Evolutionary conservation across 2,329 filamentous ascomycete genomes (phyloP).

Genomic region (Fusarium annulatum): DNA sequence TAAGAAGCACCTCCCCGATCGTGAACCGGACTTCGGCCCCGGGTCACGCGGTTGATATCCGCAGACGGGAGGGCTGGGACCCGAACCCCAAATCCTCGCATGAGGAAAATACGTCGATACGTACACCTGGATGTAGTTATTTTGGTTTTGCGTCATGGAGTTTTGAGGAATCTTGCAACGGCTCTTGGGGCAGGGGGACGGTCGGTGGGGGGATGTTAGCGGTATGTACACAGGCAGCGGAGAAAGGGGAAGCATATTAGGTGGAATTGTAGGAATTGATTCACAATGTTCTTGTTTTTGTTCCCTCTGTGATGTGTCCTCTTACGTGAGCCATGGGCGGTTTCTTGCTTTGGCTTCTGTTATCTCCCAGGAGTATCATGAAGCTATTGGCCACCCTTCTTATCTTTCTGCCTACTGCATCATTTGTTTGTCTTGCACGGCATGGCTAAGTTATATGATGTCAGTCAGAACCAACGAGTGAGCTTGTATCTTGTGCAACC

Average conservation of each 20-base stretch:
- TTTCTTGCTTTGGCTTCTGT: neutral
- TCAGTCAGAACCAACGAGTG: neutral
- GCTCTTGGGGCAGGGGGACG: constrained; percentile 40
- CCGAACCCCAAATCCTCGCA: constrained; percentile 1
- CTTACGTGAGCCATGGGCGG: neutral
- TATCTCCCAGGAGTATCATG: neutral
- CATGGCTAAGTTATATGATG: neutral
- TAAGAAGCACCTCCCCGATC: constrained; percentile 73
- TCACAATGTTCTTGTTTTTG: constrained; percentile 36
- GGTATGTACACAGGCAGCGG: constrained; percentile 39
- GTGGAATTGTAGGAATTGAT: constrained; percentile 46
- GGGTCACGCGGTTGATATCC: constrained; percentile 47
- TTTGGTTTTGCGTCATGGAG: constrained; percentile 55
- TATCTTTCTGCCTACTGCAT: neutral
- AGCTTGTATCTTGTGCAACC: neutral
- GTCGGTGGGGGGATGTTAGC: constrained; percentile 32
- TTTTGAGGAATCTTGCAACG: constrained; percentile 50
- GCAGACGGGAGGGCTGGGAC: constrained; percentile 17
- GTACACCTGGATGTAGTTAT: constrained; percentile 54
- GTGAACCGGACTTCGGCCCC: constrained; percentile 71
- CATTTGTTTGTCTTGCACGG: neutral
- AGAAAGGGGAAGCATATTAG: constrained; percentile 13
- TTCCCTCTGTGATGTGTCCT: neutral
- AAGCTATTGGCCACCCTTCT: neutral
- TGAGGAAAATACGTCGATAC: constrained; percentile 28